Percentiles rank a stretch among this genome's conserved stretches.
Evolutionary conservation across 768 basidiomycete genomes (phyloP).

Genomic region (Exsudoporus frostii): DNA sequence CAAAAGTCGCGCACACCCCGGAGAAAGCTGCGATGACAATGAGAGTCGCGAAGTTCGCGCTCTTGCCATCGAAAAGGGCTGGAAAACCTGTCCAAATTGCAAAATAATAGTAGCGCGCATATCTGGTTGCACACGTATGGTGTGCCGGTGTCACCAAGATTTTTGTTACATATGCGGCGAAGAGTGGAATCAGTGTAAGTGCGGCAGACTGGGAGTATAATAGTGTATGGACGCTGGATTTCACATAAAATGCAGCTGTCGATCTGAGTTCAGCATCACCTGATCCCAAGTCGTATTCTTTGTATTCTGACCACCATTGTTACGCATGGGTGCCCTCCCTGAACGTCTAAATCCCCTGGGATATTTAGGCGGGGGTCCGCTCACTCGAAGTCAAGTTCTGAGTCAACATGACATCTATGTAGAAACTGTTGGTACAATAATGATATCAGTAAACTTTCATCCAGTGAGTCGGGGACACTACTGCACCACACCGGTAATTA

Average conservation of each 20-base stretch:
- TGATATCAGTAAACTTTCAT: not conserved
- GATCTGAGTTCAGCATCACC: not conserved
- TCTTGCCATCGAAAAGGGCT: conserved; percentile 45
- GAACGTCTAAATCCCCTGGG: not conserved
- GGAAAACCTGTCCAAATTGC: conserved; percentile 65
- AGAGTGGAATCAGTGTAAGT: conserved; percentile 5
- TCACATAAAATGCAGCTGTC: not conserved
- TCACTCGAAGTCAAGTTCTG: not conserved
- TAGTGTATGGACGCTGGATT: not conserved
- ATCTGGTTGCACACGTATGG: conserved; percentile 57
- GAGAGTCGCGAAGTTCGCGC: conserved; percentile 39
- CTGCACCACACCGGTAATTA: conserved; percentile 33
- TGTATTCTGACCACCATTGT: not conserved
- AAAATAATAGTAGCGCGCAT: conserved; percentile 50
- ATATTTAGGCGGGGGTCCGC: not conserved
- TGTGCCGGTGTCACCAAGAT: conserved; percentile 42
- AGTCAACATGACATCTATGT: no score
- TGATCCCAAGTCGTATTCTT: not conserved
- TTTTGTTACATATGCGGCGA: conserved; percentile 26
- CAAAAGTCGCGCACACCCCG: conserved; percentile 43
- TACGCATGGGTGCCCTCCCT: no score
- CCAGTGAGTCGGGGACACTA: not conserved
- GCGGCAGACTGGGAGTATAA: not conserved
- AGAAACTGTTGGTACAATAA: not conserved
- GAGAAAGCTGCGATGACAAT: conserved; percentile 41